These are phyloP conservation scores for Nakaseomyces nivariensis DNA, from an alignment of 1,139 yeast genomes.

Conservation along the genomic window DNA sequence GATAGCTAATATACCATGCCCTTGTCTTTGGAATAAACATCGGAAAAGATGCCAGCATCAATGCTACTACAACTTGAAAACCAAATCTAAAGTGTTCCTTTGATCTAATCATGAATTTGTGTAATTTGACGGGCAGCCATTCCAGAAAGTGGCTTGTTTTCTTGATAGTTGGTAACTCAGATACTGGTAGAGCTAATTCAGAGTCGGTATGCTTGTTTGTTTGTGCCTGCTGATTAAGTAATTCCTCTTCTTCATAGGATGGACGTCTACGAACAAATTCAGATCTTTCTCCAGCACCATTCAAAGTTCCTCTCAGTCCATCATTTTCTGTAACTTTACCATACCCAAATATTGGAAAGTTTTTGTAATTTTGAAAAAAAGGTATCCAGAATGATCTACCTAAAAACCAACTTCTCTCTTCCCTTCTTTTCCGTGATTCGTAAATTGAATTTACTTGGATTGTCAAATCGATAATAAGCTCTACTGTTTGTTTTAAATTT, in stretches of 20 bases:
- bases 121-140: constrained; percentile 8
- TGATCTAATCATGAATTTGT: constrained; percentile 21
- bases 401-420: constrained; percentile 29
- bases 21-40: constrained; percentile 38
- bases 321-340: constrained; percentile 28
- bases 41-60: constrained; percentile 40
- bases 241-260: constrained; percentile 20
- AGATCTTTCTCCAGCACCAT: constrained; percentile 11
- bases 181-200: constrained; percentile 8
- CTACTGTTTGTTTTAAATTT: constrained; percentile 36
- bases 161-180: constrained; percentile 2
- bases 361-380: constrained; percentile 28
- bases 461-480: constrained; percentile 29
- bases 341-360: constrained; percentile 26
- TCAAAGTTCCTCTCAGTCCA: constrained; percentile 28
- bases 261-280: constrained; percentile 18
- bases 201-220: constrained; percentile 4
- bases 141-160: background rate
- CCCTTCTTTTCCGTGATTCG: constrained; percentile 28
- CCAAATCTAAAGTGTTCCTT: constrained; percentile 36
- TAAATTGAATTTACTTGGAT: constrained; percentile 29
- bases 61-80: constrained; percentile 36
- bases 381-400: constrained; percentile 38
- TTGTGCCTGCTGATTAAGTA: constrained; percentile 16
- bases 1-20: constrained; percentile 36